Evolutionary conservation across 495 filamentous ascomycete genomes (phyloP), one percentile per base, ranked within the genome.

Genomic region (Talaromyces trachyspermus): DNA sequence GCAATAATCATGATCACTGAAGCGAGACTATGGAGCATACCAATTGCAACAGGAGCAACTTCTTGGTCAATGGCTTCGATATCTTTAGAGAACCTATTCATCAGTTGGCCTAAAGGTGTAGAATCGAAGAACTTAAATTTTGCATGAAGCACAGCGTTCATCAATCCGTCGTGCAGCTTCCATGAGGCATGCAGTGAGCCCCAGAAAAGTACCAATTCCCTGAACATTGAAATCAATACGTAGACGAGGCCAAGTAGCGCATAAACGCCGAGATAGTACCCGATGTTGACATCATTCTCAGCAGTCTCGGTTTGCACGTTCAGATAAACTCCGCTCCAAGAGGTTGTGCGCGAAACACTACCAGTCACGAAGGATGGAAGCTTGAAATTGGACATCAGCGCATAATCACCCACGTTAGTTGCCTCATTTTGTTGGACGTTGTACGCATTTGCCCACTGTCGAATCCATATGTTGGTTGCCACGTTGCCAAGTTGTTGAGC

Each of bases 31-130:
- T 72, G 69, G 27, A 88, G 71, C 59, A 85, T 79, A 18, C 84
- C 83, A 42, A 88, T 86, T 17, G 94, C 89, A 46, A 95, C 80
- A 15, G 90, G 86, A 1, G 92, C 89, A 47, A 97, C 85, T 60
- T 97, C 92, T 63, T 99, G 94, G 52, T 99, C 94, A 49, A 99
- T 73, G 4, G 89, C 81, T 60, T 99, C 92, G 20, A 97, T 75
- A 63, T 97, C 94, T 63, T 96, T 97, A 51, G 91, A 96, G 65
- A 99, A 99, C 29, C 94, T 77, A 63, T 99, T 99, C 86, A 97
- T 97, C 52, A 99, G 75, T 63, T 96, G 92, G 10, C 94, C 94
- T 0, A 96, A 78, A 5, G 94, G 94, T 2, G 94, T 99, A 2
- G 88, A 88, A 61, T 99, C 94, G 60, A 99, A 99, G 72, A 99